Base-by-base conservation (phyloP, 306 rosid species). In the Sesbania bispinosa region DNA sequence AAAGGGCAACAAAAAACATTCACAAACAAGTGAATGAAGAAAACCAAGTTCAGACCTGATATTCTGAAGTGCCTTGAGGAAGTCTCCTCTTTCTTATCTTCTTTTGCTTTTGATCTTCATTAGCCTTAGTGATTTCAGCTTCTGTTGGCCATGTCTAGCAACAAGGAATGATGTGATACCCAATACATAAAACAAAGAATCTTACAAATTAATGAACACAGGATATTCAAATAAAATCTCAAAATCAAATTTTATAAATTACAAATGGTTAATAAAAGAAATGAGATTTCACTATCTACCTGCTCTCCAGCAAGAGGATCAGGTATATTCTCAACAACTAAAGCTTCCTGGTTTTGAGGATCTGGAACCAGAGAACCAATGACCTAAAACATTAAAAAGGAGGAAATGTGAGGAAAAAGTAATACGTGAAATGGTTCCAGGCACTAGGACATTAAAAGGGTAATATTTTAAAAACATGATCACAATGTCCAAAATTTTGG, bases 111-210 rank as follows among this genome's bases (percentile, higher is more conserved):
- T 65, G 72, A 39, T 82, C 83, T 77, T 73, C 79, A 65, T 82
- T 88, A 67, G 96, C 96, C 79, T 85, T 84, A 1, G 79, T 77
- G 29, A 89, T 80, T 78, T 94, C 99, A 61, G 77, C 93, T 61
- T 91, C 96, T 21, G 99, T 91, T 71, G 99, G 99, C 99, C 99
- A 94, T 46, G 99, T 94, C 97, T 94, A 81, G 42, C 15, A 9
- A 63, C 19, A 57, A 65, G 50, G 30, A 82, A 64, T 13, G 18
- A 82, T 15, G 8, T 43, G 50, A 43, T 62, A n/a, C 50, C 57
- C 74, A 61, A 20, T 45, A 62, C 26, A 19, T 10, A 47, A n/a
- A 48, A 55, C 30, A 19, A 19, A 42, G 39, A 57, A 52, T 72
- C 29, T 41, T 10, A 21, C 47, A 7, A 21, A 27, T 51, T 52